Conservation (phyloP, 805 yeast species). For the Ogataea kodamae region DNA sequence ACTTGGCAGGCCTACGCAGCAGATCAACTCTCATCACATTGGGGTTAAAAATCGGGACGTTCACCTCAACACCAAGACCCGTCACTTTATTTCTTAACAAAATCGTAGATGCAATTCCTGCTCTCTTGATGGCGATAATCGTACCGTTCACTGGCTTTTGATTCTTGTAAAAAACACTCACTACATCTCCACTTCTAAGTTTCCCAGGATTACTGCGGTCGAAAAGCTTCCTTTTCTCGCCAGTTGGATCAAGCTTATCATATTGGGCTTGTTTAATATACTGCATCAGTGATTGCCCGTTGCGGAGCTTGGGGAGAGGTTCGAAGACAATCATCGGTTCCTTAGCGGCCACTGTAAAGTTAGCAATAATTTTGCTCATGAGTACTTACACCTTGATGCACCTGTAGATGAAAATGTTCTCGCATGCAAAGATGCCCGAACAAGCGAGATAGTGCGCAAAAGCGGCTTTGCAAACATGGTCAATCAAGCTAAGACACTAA, state of each 20-base stretch:
- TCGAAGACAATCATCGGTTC: conserved; percentile 39
- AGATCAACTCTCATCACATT: conserved; percentile 72
- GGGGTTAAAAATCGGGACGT: conserved; percentile 81
- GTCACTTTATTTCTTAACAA: conserved; percentile 77
- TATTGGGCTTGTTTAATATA: conserved; percentile 50
- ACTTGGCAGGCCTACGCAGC: conserved; percentile 66
- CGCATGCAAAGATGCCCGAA: too few relatives aligned
- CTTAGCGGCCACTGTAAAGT: conserved; percentile 7
- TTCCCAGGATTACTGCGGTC: conserved; percentile 43
- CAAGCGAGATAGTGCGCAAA: background rate
- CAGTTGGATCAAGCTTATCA: conserved; percentile 64
- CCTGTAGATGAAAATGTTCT: conserved; percentile 1
- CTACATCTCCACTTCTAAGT: conserved; percentile 77
- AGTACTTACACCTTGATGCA: too few relatives aligned
- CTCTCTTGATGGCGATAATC: conserved; percentile 71
- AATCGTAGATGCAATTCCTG: conserved; percentile 70
- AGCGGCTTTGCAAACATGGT: conserved; percentile 1
- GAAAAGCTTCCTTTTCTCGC: conserved; percentile 58
- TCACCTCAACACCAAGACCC: conserved; percentile 80
- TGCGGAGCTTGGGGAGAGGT: conserved; percentile 48
- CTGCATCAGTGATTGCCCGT: conserved; percentile 43
- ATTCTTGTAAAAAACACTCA: conserved; percentile 66
- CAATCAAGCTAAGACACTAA: background rate
- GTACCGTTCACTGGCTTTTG: conserved; percentile 74
- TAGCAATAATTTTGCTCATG: too few relatives aligned